Base-by-base conservation (phyloP, 257 asterid genomes). In the Fraxinus excelsior region DNA sequence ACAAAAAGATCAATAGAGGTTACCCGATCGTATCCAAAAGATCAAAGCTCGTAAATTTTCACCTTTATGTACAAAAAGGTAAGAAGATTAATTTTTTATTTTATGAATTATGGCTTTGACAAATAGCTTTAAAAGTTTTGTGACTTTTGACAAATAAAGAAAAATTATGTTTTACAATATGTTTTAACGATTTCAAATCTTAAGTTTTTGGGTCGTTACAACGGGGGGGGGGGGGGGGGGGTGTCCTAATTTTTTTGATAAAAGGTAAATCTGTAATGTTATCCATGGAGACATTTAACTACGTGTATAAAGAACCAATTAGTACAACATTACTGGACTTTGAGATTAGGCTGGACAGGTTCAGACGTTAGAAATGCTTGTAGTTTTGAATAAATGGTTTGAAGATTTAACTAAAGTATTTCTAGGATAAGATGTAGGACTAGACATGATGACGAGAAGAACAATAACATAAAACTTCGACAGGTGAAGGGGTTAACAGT, bases 401-500 rank as follows among this genome's bases (percentile, higher is more conserved):
- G 65, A 56, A 56, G 65, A 56, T 26, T 56, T 7, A n/a, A 56
- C 65, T 18, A 56, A 26, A 7, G n/a, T n/a, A 19, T 56, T 18
- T 56, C 65, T 56, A n/a, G 28, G 28, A 56, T n/a, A n/a, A 18
- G 26, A 18, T 53, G 23, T 26, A 53, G 25, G 64, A 53, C 64
- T 18, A 53, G 64, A 56, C 26, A n/a, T 66, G 79, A 66, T 65
- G 51, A 49, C 14, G 29, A 67, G 74, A 76, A 62, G 12, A 74
- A 46, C 21, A 56, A 72, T 44, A 67, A 29, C 38, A 13, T 12
- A 49, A 18, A 68, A 66, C 58, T 44, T 67, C 34, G 19, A 74
- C 11, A 70, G 21, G 70, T 18, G 53, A 53, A 14, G 7, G 21
- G 31, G 67, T 28, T n/a, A 62, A 34, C 38, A 71, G 49, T 18